Conservation (phyloP, 495 filamentous ascomycete species). For the Penicillium pancosmium region DNA sequence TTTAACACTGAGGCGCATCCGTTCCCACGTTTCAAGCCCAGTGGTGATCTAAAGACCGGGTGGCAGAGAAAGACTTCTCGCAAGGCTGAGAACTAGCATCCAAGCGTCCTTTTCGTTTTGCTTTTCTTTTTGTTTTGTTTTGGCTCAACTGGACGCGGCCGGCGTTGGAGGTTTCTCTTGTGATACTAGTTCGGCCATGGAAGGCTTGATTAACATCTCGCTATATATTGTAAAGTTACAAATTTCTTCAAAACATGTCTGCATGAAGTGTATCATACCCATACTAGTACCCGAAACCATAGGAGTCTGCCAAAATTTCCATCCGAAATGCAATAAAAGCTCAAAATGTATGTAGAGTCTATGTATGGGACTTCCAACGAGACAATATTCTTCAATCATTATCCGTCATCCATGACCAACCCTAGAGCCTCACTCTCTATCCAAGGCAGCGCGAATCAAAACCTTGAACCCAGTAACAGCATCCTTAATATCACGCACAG, state of each 20-base stretch:
- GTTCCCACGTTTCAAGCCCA: constrained; percentile 81
- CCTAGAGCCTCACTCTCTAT: constrained; percentile 22
- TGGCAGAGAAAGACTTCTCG: constrained; percentile 72
- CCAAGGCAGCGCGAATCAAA: constrained; percentile 65
- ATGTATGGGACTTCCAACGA: not conserved
- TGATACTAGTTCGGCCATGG: not conserved
- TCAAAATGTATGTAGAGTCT: no score
- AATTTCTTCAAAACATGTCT: not conserved
- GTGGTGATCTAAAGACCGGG: constrained; percentile 78
- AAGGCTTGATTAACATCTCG: not conserved
- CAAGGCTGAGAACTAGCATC: constrained; percentile 28
- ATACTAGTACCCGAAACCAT: no score
- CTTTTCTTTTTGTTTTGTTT: not conserved
- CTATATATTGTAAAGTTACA: not conserved
- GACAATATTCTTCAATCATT: not conserved
- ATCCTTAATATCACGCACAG: constrained; percentile 64
- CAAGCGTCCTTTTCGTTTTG: not conserved
- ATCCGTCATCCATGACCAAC: not conserved
- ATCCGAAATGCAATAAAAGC: no score
- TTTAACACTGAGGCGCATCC: constrained; percentile 97
- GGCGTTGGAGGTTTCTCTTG: not conserved
- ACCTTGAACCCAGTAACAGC: constrained; percentile 73
- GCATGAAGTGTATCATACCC: no score
- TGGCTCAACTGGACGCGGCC: not conserved
- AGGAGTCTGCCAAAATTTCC: no score